Evolutionary conservation across 2,329 filamentous ascomycete genomes (phyloP).

Genomic region (Aspergillus oerlinghausenensis): DNA sequence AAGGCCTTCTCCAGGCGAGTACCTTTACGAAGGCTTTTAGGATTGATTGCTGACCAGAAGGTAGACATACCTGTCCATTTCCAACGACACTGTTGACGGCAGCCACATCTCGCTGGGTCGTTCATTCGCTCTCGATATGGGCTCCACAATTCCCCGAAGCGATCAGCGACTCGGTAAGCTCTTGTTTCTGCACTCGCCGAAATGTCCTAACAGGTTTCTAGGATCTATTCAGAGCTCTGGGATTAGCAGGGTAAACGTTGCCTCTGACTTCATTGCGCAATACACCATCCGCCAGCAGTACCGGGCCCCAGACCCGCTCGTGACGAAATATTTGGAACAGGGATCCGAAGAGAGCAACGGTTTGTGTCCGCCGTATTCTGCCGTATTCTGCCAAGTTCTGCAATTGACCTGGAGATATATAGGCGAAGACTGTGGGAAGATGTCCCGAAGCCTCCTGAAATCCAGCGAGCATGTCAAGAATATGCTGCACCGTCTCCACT

Average conservation of each 20-base stretch:
- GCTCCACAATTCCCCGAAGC: slow-evolving; percentile 75
- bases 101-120: slow-evolving; percentile 88
- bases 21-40: background rate
- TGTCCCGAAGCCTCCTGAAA: slow-evolving; percentile 5
- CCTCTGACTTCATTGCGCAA: slow-evolving; percentile 92
- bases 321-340: slow-evolving; percentile 27
- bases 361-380: slow-evolving; percentile 5
- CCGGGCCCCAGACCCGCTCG: slow-evolving; percentile 68
- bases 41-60: slow-evolving; percentile 2
- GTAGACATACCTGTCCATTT: slow-evolving; percentile 90
- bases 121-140: slow-evolving; percentile 92
- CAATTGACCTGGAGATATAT: slow-evolving; percentile 4
- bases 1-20: slow-evolving; percentile 70
- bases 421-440: slow-evolving; percentile 9
- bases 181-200: background rate
- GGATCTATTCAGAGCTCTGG: slow-evolving; percentile 70
- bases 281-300: slow-evolving; percentile 98
- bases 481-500: slow-evolving; percentile 69
- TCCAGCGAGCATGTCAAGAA: slow-evolving; percentile 46
- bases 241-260: slow-evolving; percentile 75
- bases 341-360: slow-evolving; percentile 10
- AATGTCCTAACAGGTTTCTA: slow-evolving; percentile 9
- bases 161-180: slow-evolving; percentile 69
- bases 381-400: background rate
- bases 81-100: slow-evolving; percentile 83